These are phyloP conservation scores for Rhynchospora breviuscula DNA, from an alignment of 176 grass and related monocot species.

Conservation along the genomic window DNA sequence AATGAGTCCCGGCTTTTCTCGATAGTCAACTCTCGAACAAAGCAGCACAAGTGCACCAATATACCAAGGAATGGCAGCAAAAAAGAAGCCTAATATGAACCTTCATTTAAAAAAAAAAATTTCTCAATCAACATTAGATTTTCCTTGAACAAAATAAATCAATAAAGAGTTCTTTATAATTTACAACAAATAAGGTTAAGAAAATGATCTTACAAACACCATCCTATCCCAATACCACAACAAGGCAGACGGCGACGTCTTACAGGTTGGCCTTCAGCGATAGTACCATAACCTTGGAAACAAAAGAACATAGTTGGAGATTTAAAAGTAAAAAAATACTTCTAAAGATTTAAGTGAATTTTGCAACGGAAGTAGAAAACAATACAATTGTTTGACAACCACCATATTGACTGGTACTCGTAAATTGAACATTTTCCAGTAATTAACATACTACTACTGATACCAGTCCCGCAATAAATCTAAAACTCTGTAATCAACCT, in stretches of 20 bases:
- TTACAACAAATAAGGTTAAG: constrained; percentile 2
- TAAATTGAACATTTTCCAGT: not conserved
- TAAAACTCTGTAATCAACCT: not conserved
- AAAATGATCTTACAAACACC: constrained; percentile 65
- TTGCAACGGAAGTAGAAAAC: not conserved
- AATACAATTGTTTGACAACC: not conserved
- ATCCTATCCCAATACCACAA: constrained; percentile 86
- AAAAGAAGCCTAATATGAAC: constrained; percentile 86
- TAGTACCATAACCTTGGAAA: constrained; percentile 55
- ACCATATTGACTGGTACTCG: not conserved
- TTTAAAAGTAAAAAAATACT: too few relatives aligned
- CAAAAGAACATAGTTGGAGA: not conserved
- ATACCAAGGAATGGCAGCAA: constrained; percentile 97
- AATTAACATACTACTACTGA: not conserved
- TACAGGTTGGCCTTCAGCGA: constrained; percentile 84
- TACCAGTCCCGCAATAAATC: not conserved
- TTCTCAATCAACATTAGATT: not conserved
- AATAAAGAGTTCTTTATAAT: not conserved
- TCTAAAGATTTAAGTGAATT: not conserved
- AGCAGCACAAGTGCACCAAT: constrained; percentile 83
- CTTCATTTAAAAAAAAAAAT: constrained; percentile 36
- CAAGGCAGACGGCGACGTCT: constrained; percentile 73
- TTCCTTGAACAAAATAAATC: not conserved
- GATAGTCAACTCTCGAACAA: constrained; percentile 67
- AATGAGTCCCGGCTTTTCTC: constrained; percentile 91